Evolutionary conservation across 129 eudicot genomes (phyloP).

Genomic region (Flaveria bidentis): DNA sequence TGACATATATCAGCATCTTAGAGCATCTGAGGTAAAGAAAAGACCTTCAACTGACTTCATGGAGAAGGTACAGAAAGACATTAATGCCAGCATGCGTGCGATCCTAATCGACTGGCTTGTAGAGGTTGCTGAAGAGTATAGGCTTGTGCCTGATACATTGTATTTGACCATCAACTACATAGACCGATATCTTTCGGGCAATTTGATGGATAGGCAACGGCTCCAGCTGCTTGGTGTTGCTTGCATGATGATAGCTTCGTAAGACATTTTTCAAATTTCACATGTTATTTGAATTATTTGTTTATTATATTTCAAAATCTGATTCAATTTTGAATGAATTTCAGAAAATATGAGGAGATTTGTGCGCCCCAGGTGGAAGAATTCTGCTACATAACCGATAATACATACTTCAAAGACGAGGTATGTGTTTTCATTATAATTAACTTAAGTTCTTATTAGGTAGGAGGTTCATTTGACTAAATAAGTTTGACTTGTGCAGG

Average conservation of each 20-base stretch:
- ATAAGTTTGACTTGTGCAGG: slow-evolving; percentile 45
- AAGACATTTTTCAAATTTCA: slow-evolving; percentile 32
- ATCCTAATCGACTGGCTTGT: slow-evolving; percentile 97
- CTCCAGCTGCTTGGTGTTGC: slow-evolving; percentile 94
- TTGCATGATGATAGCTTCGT: slow-evolving; percentile 99
- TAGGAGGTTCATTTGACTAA: slow-evolving; percentile 14
- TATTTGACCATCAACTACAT: slow-evolving; percentile 86
- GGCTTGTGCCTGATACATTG: slow-evolving; percentile 92
- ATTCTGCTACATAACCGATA: slow-evolving; percentile 95
- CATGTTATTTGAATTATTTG: background rate
- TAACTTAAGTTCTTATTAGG: background rate
- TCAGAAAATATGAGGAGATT: slow-evolving; percentile 95
- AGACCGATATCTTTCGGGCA: slow-evolving; percentile 92
- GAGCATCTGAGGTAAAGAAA: slow-evolving; percentile 87
- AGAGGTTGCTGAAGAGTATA: slow-evolving; percentile 96
- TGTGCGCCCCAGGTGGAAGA: slow-evolving; percentile 98
- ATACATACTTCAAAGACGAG: slow-evolving; percentile 95
- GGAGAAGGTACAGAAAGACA: slow-evolving; percentile 89
- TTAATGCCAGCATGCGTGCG: slow-evolving; percentile 91
- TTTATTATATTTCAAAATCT: background rate
- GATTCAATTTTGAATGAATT: background rate
- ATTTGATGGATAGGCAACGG: slow-evolving; percentile 79
- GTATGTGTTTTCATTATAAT: slow-evolving; percentile 28
- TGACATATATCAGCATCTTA: slow-evolving; percentile 92
- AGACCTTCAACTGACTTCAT: slow-evolving; percentile 83